Evolutionary conservation across 1,139 yeast species (phyloP), one percentile per base, ranked within the genome.

Genomic region (Yamadazyma atlantica): DNA sequence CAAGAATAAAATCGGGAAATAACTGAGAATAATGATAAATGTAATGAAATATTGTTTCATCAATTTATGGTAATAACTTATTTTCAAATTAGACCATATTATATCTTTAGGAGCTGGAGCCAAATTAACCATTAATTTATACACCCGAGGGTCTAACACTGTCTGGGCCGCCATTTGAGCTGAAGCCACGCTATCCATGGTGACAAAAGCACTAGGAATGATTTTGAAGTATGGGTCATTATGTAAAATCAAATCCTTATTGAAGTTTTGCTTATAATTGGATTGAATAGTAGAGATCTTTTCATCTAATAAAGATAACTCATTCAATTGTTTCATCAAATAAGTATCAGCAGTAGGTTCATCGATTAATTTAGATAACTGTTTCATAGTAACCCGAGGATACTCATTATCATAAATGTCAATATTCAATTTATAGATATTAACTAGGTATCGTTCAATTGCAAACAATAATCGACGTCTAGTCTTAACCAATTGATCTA

Each of bases 121-220:
- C 39, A 84, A 62, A 28, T 77, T 68, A 0, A 86, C 83, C 43
- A 84, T 81, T 39, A 85, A 64, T 48, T 80, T 82, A 53, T 83
- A 81, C 8, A 82, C 89, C 42, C 87, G 69, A 5, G 92, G 92
- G 52, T 85, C 92, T 38, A 85, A 59, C 0, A 85, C 85, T 0
- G 92, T 85, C 53, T 85, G 94, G 0, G 92, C 92, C 2, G 87
- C 85, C 87, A 84, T 83, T 58, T 85, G 94, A 0, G 92, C 92
- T 33, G 85, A 79, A 0, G 92, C 92, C 1, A 84, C 92, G 0
- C 88, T 79, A 46, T 83, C 88, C 92, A 85, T 83, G 1, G 92
- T 85, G 5, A 85, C 76, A 52, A 85, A 85, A 0, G 92, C 92
- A 8, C 87, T 77, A 8, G 87, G 81, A 0, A 85, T 72, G 21